phyloP scores from a whole-genome alignment of 108 stramenopile species.

The Aureococcus anophagefferens region DNA sequence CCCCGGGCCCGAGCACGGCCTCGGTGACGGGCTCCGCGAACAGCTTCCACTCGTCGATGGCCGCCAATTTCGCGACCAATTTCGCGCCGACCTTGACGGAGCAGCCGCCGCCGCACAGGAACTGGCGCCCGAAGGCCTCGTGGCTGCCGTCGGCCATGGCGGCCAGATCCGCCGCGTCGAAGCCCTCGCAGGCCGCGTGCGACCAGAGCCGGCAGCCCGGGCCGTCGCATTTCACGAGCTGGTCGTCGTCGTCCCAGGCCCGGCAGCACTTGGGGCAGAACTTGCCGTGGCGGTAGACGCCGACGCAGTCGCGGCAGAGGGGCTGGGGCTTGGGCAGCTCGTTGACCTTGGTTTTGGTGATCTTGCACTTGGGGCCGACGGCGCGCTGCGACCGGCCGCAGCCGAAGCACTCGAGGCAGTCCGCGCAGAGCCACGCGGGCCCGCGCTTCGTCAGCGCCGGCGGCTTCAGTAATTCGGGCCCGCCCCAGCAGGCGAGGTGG shows the following conservation, averaged over 20 bases:
- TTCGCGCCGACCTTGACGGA: conserved; percentile 40
- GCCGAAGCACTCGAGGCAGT: neutral
- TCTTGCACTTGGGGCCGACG: neutral
- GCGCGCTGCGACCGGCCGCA: neutral
- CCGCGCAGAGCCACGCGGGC: neutral
- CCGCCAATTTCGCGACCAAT: conserved; percentile 35
- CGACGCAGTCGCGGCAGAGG: conserved; percentile 45
- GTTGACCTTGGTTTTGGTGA: neutral
- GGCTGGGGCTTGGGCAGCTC: neutral
- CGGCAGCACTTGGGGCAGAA: conserved; percentile 56
- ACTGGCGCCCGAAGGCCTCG: conserved; percentile 1
- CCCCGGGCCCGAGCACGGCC: conserved; percentile 59
- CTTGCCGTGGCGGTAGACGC: conserved; percentile 35
- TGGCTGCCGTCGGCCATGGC: conserved; percentile 16
- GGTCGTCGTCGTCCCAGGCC: conserved; percentile 51
- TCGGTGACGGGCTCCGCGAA: conserved; percentile 75
- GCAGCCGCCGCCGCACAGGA: conserved; percentile 51
- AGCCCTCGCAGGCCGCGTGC: conserved; percentile 61
- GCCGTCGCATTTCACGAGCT: conserved; percentile 34
- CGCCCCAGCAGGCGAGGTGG: neutral
- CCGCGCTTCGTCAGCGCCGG: neutral
- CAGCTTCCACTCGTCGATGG: conserved; percentile 48
- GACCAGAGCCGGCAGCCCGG: conserved; percentile 59
- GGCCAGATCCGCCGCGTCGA: conserved; percentile 34
- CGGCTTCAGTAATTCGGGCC: neutral